Evolutionary conservation across 495 filamentous ascomycete genomes (phyloP).

Genomic region (Thermochaetoides thermophila): DNA sequence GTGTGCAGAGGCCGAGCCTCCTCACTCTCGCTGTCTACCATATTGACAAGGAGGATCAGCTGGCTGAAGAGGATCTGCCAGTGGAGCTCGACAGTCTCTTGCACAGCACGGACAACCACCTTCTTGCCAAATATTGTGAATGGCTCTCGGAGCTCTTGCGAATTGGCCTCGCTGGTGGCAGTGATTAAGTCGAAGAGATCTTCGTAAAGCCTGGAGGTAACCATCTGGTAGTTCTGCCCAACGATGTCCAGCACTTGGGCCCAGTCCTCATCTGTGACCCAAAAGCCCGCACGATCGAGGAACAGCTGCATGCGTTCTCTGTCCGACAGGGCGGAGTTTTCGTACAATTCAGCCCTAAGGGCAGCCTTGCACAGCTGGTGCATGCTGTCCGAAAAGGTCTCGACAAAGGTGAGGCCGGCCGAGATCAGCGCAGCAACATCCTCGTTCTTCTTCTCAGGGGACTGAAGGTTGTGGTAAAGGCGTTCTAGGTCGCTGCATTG

Average conservation of each 20-base stretch:
- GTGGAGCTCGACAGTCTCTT: conserved; percentile 59
- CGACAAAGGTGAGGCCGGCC: conserved; percentile 44
- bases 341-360: conserved; percentile 53
- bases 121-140: conserved; percentile 60
- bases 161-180: conserved; percentile 25
- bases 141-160: conserved; percentile 22
- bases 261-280: conserved; percentile 55
- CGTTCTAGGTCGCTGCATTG: conserved; percentile 65
- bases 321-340: conserved; percentile 48
- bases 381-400: conserved; percentile 46
- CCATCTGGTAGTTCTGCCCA: conserved; percentile 39
- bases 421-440: conserved; percentile 35
- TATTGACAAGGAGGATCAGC: conserved; percentile 67
- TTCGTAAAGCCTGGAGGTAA: conserved; percentile 40
- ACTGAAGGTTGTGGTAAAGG: conserved; percentile 41
- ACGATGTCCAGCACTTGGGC: conserved; percentile 37
- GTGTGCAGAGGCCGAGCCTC: conserved; percentile 40
- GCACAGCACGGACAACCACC: conserved; percentile 54
- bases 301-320: conserved; percentile 55
- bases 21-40: conserved; percentile 61
- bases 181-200: conserved; percentile 26
- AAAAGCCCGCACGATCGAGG: conserved; percentile 56
- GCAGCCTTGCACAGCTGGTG: conserved; percentile 42
- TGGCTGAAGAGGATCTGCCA: conserved; percentile 61
- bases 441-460: conserved; percentile 18